These are phyloP conservation scores for Arthrobotrys entomopaga DNA, from an alignment of 2,329 filamentous ascomycete species.

Conservation along the genomic window DNA sequence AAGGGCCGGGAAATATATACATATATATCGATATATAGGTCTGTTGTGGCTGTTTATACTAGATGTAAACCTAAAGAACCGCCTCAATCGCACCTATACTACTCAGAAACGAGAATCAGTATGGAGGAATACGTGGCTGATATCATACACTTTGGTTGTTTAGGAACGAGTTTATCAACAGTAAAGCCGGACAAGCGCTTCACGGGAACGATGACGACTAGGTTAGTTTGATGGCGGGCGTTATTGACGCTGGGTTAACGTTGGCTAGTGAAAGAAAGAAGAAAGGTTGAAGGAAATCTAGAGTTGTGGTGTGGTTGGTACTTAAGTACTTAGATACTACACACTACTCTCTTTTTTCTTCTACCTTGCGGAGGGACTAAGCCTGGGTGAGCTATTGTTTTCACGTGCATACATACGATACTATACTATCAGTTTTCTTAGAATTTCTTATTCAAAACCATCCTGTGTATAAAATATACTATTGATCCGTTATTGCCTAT, in stretches of 20 bases:
- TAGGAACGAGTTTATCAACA: conserved; percentile 50
- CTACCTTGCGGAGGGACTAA: not conserved
- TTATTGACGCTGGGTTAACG: not conserved
- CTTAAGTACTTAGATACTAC: no score
- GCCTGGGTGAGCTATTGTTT: not conserved
- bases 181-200: conserved; percentile 42
- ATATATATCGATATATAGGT: not conserved
- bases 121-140: not conserved
- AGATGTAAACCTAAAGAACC: no score
- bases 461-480: conserved; percentile 27
- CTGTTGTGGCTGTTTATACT: no score
- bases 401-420: conserved; percentile 2
- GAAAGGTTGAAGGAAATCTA: not conserved
- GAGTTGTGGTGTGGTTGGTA: no score
- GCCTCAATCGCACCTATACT: no score
- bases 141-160: not conserved
- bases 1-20: not conserved
- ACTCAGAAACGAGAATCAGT: not conserved
- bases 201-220: conserved; percentile 20
- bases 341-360: not conserved
- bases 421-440: not conserved
- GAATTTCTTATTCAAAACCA: conserved; percentile 1
- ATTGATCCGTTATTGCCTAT: no score
- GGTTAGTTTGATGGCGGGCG: not conserved
- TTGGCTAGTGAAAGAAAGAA: not conserved